Conservation (phyloP, 768 basidiomycete genomes). For the Leccinum disarticulatum region DNA sequence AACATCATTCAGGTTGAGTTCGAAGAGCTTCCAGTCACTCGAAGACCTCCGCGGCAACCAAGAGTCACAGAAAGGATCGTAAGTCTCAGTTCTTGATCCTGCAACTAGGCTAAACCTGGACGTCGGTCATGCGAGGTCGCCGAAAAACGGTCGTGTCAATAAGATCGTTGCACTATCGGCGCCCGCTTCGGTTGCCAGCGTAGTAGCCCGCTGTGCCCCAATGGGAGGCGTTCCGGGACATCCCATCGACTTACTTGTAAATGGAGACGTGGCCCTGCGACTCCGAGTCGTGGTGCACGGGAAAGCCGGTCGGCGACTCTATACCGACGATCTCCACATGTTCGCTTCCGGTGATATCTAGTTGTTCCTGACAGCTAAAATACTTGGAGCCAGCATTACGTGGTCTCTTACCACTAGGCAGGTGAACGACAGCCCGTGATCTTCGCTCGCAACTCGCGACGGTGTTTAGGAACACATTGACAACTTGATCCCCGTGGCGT, state of each 20-base stretch:
- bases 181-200: not conserved
- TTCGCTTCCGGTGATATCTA: not conserved
- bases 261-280: constrained; percentile 57
- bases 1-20: too few species aligned
- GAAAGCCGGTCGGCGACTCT: constrained; percentile 48
- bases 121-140: not conserved
- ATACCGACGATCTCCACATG: constrained; percentile 32
- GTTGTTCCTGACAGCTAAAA: not conserved
- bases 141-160: not conserved
- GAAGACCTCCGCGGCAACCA: not conserved
- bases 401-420: constrained; percentile 16
- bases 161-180: not conserved
- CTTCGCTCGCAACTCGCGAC: not conserved
- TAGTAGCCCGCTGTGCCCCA: not conserved
- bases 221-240: not conserved
- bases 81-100: not conserved
- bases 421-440: constrained; percentile 1
- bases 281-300: constrained; percentile 37
- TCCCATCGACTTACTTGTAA: not conserved
- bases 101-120: not conserved
- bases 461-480: not conserved
- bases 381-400: constrained; percentile 31
- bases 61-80: too few species aligned
- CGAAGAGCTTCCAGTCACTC: not conserved
- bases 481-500: not conserved